These are phyloP conservation scores for Pseudoscleropodium purum DNA, from an alignment of 225 moss, liverwort and hornwort species.

Conservation along the genomic window DNA sequence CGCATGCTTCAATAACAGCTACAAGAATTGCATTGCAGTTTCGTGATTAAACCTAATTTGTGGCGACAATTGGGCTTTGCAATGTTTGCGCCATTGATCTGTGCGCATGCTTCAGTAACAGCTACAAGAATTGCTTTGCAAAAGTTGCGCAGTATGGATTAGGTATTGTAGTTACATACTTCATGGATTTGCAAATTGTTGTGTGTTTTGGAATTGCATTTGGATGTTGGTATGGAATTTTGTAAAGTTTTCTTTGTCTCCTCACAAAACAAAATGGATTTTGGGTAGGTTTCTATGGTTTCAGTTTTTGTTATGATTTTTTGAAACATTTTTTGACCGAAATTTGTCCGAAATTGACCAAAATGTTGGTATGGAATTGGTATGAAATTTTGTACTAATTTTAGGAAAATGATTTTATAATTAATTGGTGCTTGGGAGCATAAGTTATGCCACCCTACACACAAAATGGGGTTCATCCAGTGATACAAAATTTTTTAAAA, in stretches of 20 bases:
- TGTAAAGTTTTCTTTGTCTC: too few relatives aligned
- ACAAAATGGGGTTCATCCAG: fast-evolving
- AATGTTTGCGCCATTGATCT: neutral
- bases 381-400: neutral
- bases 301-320: neutral
- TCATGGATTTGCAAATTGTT: neutral
- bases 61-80: neutral
- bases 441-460: fast-evolving
- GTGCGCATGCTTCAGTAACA: neutral
- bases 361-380: neutral
- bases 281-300: fast-evolving
- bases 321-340: neutral
- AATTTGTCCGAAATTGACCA: too few relatives aligned
- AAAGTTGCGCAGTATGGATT: neutral
- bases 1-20: too few relatives aligned
- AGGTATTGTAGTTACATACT: neutral
- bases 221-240: neutral
- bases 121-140: neutral
- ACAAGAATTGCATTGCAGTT: neutral
- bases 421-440: neutral
- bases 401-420: neutral
- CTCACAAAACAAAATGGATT: neutral
- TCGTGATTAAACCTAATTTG: too few relatives aligned
- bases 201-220: neutral
- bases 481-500: neutral